phyloP scores from a whole-genome alignment of 805 yeast genomes.

The Suhomyces sp. region DNA sequence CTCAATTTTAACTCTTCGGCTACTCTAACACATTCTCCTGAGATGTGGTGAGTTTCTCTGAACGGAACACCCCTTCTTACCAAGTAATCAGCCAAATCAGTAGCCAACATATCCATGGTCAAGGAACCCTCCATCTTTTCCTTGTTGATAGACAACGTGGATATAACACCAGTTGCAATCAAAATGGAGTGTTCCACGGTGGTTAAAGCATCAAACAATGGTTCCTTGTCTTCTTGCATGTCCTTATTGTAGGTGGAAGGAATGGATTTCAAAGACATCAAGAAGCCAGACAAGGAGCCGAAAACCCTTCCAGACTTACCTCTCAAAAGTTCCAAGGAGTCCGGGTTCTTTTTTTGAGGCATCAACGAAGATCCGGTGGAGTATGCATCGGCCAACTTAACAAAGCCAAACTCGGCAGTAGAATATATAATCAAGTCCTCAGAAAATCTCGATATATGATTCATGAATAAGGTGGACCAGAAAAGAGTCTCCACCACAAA shows the following conservation, averaged over 20 bases:
- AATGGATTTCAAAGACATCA: constrained; percentile 94
- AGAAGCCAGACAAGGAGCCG: constrained; percentile 91
- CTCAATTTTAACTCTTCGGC: constrained; percentile 77
- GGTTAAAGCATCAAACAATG: constrained; percentile 85
- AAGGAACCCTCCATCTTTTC: constrained; percentile 81
- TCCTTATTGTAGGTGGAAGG: constrained; percentile 98
- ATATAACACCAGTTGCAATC: constrained; percentile 94
- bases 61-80: constrained; percentile 98
- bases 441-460: constrained; percentile 89
- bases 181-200: constrained; percentile 92
- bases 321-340: constrained; percentile 88
- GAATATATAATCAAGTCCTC: constrained; percentile 96
- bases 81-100: constrained; percentile 95
- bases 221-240: constrained; percentile 98
- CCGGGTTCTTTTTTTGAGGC: constrained; percentile 99
- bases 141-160: constrained; percentile 72
- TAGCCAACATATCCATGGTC: constrained; percentile 98
- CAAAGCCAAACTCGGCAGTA: constrained; percentile 95
- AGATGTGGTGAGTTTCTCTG: constrained; percentile 98
- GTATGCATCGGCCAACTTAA: constrained; percentile 92
- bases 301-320: constrained; percentile 98
- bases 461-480: constrained; percentile 94
- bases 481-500: constrained; percentile 93
- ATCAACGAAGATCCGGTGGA: constrained; percentile 97
- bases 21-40: constrained; percentile 92